Conservation (phyloP, 2,329 filamentous ascomycete genomes). For the Dactylellina haptotyla region DNA sequence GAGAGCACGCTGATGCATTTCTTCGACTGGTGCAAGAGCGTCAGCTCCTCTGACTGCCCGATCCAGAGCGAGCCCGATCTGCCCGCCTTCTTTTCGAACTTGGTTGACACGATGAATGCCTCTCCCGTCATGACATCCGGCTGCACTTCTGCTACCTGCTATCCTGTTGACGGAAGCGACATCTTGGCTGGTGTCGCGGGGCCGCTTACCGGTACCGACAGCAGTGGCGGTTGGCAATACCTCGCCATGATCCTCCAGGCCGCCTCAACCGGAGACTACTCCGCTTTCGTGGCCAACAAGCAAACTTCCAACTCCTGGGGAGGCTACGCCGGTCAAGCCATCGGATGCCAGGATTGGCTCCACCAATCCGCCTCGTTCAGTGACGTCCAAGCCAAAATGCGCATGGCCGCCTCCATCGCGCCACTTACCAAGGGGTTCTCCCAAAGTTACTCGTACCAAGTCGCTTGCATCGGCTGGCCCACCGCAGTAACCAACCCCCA, state of each 20-base stretch:
- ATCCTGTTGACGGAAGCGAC: background rate
- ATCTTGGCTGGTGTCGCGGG: constrained; percentile 8
- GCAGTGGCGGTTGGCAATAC: constrained; percentile 46
- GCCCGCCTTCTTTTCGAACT: constrained; percentile 56
- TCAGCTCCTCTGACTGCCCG: constrained; percentile 57
- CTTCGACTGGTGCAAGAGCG: constrained; percentile 61
- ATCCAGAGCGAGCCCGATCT: constrained; percentile 58
- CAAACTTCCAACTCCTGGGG: constrained; percentile 56
- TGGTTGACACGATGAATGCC: constrained; percentile 59
- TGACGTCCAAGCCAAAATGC: constrained; percentile 1
- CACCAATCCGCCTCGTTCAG: constrained; percentile 46
- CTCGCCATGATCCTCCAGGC: constrained; percentile 57
- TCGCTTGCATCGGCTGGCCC: constrained; percentile 63
- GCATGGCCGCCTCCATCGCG: constrained; percentile 59
- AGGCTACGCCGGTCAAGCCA: constrained; percentile 59
- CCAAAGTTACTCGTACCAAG: constrained; percentile 61
- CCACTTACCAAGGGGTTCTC: constrained; percentile 61
- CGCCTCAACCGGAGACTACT: constrained; percentile 61
- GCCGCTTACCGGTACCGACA: constrained; percentile 12
- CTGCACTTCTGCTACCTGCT: constrained; percentile 59
- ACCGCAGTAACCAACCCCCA: constrained; percentile 60
- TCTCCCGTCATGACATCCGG: constrained; percentile 61
- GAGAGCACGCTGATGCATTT: constrained; percentile 61
- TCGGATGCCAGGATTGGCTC: constrained; percentile 63
- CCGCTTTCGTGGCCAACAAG: constrained; percentile 59